Percentiles rank a stretch among this genome's conserved stretches.
These are phyloP conservation scores for Setomelanomma holmii DNA, from an alignment of 2,329 filamentous ascomycete species.

Conservation along the genomic window DNA sequence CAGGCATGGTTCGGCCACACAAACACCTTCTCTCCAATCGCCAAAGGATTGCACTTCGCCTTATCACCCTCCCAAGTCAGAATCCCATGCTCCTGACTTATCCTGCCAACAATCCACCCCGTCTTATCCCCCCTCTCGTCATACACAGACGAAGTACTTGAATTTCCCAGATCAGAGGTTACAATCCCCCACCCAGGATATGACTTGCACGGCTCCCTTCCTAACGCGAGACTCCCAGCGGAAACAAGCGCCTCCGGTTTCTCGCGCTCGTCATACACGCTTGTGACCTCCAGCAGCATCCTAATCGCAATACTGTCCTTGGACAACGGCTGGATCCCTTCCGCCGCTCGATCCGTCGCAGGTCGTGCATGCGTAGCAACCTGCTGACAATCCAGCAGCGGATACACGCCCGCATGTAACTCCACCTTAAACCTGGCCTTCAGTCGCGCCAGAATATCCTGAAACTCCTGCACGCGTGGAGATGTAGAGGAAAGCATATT, in stretches of 20 bases:
- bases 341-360: conserved; percentile 18
- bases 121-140: conserved; percentile 39
- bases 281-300: conserved; percentile 75
- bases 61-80: conserved; percentile 63
- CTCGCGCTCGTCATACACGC: conserved; percentile 62
- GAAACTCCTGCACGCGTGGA: conserved; percentile 51
- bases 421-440: conserved; percentile 59
- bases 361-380: conserved; percentile 72
- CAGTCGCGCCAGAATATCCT: conserved; percentile 48
- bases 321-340: conserved; percentile 49
- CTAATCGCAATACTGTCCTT: conserved; percentile 69
- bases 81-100: conserved; percentile 82
- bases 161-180: conserved; percentile 61
- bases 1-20: conserved; percentile 86
- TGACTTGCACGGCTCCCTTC: conserved; percentile 73
- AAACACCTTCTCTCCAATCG: conserved; percentile 70
- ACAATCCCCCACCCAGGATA: conserved; percentile 77
- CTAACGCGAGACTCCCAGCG: conserved; percentile 73
- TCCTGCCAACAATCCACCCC: conserved; percentile 72
- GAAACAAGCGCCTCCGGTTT: conserved; percentile 71
- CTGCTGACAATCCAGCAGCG: conserved; percentile 79
- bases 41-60: conserved; percentile 50
- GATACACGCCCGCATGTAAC: conserved; percentile 79
- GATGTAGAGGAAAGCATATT: conserved; percentile 57
- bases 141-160: conserved; percentile 26